A percentile compares a stretch with the other conserved stretches of the same genome.
These are phyloP conservation scores for Verticillium longisporum DNA, from an alignment of 2,329 filamentous ascomycete genomes.

Conservation along the genomic window DNA sequence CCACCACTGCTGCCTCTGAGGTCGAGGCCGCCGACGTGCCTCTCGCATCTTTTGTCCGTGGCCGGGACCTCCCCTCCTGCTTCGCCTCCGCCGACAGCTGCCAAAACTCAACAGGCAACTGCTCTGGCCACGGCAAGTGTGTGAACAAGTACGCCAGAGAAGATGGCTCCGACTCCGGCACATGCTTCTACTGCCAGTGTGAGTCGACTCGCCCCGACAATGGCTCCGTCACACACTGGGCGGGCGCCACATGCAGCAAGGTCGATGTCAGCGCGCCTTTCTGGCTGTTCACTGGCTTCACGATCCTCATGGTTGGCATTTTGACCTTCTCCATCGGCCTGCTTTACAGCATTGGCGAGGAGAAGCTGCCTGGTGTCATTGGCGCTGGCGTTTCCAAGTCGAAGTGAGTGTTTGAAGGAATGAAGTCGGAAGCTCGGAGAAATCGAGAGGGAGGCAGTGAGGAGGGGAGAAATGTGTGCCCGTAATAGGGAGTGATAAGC, in stretches of 20 bases:
- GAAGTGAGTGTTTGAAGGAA: slow-evolving; percentile 35
- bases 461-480: slow-evolving; percentile 6
- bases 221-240: slow-evolving; percentile 68
- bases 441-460: slow-evolving; percentile 1
- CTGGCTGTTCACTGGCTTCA: slow-evolving; percentile 76
- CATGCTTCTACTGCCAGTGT: slow-evolving; percentile 78
- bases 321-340: slow-evolving; percentile 67
- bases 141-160: slow-evolving; percentile 53
- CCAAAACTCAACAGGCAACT: slow-evolving; percentile 63
- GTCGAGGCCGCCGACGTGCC: slow-evolving; percentile 8
- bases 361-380: slow-evolving; percentile 88
- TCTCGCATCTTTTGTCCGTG: slow-evolving; percentile 19
- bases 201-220: slow-evolving; percentile 47
- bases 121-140: slow-evolving; percentile 78
- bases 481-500: slow-evolving; percentile 9
- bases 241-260: slow-evolving; percentile 83
- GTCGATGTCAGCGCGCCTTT: slow-evolving; percentile 83
- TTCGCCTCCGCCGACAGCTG: slow-evolving; percentile 67
- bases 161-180: slow-evolving; percentile 30
- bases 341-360: slow-evolving; percentile 75
- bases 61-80: slow-evolving; percentile 58
- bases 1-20: slow-evolving; percentile 8
- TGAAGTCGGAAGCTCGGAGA: neutral
- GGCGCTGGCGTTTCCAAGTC: slow-evolving; percentile 83
- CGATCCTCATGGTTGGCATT: slow-evolving; percentile 60